phyloP scores from a whole-genome alignment of 768 basidiomycete species.

The Lactarius vividus region DNA sequence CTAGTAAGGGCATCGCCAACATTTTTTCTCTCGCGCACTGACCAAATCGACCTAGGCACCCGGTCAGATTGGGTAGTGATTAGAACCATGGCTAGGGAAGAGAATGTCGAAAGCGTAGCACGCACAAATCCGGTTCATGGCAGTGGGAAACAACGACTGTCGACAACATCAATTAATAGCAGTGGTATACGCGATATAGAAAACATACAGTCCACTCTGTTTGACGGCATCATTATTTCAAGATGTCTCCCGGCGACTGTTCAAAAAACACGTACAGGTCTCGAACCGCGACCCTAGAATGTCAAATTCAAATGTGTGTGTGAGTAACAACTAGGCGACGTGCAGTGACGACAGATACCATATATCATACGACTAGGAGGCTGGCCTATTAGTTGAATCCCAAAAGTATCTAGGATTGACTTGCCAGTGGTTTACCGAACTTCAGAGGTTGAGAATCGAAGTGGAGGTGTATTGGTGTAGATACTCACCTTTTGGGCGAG shows the following conservation, averaged over 20 bases:
- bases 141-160: slow-evolving; percentile 71
- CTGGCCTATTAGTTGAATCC: background rate
- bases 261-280: slow-evolving; percentile 55
- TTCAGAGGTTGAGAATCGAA: slow-evolving; percentile 31
- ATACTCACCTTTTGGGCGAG: slow-evolving; percentile 79
- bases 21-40: slow-evolving; percentile 36
- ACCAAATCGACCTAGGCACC: slow-evolving; percentile 77
- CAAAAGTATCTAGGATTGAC: slow-evolving; percentile 30
- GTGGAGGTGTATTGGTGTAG: background rate
- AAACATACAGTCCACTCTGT: slow-evolving; percentile 45
- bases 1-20: slow-evolving; percentile 23
- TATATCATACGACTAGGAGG: slow-evolving; percentile 51
- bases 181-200: background rate
- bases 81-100: slow-evolving; percentile 8
- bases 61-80: slow-evolving; percentile 14
- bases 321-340: background rate
- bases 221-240: slow-evolving; percentile 41
- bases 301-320: background rate
- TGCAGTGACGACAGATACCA: slow-evolving; percentile 39
- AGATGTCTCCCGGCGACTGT: background rate
- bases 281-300: slow-evolving; percentile 38
- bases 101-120: slow-evolving; percentile 12
- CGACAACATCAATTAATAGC: background rate
- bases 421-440: slow-evolving; percentile 75
- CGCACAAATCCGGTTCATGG: slow-evolving; percentile 78